phyloP scores from a whole-genome alignment of 2,329 filamentous ascomycete species.

The Cladosporium sp. region DNA sequence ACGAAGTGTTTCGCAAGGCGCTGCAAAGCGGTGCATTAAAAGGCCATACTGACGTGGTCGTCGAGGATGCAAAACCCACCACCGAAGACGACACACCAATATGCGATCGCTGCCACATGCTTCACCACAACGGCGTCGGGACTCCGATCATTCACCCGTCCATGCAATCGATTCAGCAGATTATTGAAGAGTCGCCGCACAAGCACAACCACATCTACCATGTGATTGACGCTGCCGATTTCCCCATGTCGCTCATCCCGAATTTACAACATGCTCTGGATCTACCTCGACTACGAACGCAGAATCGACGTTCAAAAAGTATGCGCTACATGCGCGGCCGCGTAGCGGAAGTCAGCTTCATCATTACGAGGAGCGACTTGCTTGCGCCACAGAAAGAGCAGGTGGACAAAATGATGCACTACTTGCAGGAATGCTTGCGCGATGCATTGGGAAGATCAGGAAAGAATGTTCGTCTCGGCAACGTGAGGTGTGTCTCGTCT shows the following conservation, averaged over 20 bases:
- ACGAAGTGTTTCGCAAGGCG: conserved; percentile 39
- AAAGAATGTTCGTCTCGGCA: conserved; percentile 76
- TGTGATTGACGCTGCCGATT: conserved; percentile 91
- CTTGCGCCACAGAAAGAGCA: conserved; percentile 80
- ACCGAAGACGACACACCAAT: conserved; percentile 50
- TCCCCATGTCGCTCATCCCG: conserved; percentile 88
- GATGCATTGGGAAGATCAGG: conserved; percentile 70
- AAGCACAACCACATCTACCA: conserved; percentile 95
- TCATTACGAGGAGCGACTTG: conserved; percentile 86
- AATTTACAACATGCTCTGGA: conserved; percentile 69
- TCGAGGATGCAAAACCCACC: conserved; percentile 2
- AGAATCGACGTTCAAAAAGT: conserved; percentile 73
- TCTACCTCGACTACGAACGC: conserved; percentile 71
- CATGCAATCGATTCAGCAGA: conserved; percentile 76
- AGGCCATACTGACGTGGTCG: conserved; percentile 28
- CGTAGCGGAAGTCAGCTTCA: conserved; percentile 79
- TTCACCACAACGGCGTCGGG: conserved; percentile 73
- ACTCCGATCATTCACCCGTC: conserved; percentile 76
- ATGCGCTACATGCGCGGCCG: conserved; percentile 66
- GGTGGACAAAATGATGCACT: conserved; percentile 84
- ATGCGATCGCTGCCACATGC: conserved; percentile 83
- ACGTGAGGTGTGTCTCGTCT: conserved; percentile 82
- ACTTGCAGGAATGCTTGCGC: conserved; percentile 73
- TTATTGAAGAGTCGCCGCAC: conserved; percentile 83
- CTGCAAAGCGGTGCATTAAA: conserved; percentile 35